phyloP scores from a whole-genome alignment of 345 rosid species.

The Raphanus raphanistrum region DNA sequence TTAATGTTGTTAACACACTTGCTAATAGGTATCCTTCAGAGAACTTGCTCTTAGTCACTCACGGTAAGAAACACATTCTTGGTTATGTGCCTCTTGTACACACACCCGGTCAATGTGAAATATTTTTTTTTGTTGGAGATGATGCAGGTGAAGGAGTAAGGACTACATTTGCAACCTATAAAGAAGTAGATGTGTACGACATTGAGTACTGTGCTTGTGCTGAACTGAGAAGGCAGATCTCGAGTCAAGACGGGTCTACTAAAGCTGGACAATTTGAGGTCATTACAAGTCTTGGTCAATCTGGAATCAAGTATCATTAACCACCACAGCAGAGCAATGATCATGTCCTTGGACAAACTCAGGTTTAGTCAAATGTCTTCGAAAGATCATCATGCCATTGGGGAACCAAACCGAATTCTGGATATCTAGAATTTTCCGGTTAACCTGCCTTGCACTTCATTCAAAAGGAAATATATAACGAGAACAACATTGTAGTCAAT shows the following conservation, averaged over 20 bases:
- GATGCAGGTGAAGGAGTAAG: constrained; percentile 88
- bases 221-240: constrained; percentile 54
- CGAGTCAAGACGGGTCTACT: constrained; percentile 26
- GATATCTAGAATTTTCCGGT: not conserved
- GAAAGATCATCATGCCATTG: not conserved
- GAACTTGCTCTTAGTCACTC: constrained; percentile 78
- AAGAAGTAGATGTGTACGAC: constrained; percentile 48
- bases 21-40: constrained; percentile 77
- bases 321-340: not conserved
- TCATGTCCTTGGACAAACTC: not conserved
- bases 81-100: not conserved
- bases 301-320: constrained; percentile 43
- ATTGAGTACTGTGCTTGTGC: constrained; percentile 76
- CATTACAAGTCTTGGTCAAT: constrained; percentile 32
- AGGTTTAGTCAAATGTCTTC: not conserved
- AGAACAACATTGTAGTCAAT: not conserved
- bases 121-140: not conserved
- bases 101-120: not conserved
- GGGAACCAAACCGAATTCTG: not conserved
- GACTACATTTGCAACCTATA: constrained; percentile 56
- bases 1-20: constrained; percentile 48
- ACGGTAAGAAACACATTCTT: constrained; percentile 47
- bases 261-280: constrained; percentile 47
- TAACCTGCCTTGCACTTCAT: not conserved
- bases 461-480: not conserved